These are phyloP conservation scores for Trifolium pratense DNA, from an alignment of 306 rosid genomes.

Conservation along the genomic window DNA sequence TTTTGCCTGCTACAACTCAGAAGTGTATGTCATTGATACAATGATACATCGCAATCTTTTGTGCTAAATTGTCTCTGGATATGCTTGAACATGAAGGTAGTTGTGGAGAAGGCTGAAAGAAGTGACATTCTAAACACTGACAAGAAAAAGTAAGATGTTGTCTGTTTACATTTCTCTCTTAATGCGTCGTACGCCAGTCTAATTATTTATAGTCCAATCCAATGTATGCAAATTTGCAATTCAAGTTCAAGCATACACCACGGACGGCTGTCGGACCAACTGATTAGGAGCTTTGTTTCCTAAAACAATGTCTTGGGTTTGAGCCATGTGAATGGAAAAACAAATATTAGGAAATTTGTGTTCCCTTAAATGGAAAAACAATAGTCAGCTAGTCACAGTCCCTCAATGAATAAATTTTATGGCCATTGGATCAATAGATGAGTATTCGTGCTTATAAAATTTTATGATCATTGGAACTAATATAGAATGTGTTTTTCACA, in stretches of 20 bases:
- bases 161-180: conserved; percentile 28
- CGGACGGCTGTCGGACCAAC: too few relatives aligned
- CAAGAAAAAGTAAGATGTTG: conserved; percentile 79
- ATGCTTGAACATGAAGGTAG: conserved; percentile 59
- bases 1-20: conserved; percentile 3
- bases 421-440: background rate
- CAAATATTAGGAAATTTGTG: too few relatives aligned
- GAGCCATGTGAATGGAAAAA: background rate
- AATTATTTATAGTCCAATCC: conserved; percentile 13
- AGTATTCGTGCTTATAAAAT: background rate
- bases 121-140: conserved; percentile 87
- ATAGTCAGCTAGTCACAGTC: background rate
- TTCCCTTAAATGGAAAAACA: too few relatives aligned
- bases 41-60: conserved; percentile 21
- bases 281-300: too few relatives aligned
- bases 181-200: background rate
- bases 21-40: conserved; percentile 6
- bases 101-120: conserved; percentile 91
- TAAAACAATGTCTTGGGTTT: too few relatives aligned
- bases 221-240: background rate
- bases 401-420: background rate
- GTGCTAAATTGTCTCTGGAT: conserved; percentile 37
- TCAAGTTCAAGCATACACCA: conserved; percentile 4
- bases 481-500: too few relatives aligned
- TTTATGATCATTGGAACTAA: too few relatives aligned